Base-by-base conservation (phyloP, 345 rosid genomes). In the Laguncularia racemosa region DNA sequence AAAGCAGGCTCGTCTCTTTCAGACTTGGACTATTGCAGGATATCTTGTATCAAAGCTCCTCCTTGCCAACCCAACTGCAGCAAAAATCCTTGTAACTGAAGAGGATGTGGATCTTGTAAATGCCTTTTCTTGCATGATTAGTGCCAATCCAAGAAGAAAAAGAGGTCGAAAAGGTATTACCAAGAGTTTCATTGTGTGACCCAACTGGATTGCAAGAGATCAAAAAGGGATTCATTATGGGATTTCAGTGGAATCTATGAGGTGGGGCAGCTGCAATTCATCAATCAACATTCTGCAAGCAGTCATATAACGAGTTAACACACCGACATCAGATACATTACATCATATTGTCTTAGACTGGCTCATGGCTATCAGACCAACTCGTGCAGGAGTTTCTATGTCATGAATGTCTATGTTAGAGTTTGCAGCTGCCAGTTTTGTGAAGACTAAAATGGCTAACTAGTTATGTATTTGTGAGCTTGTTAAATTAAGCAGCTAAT, bases 11-110 rank as follows among this genome's bases (percentile, higher is more conserved):
- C 83, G 80, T 19, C 71, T 91, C 26, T 85, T 66, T 69, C 95
- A 91, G 64, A 85, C 96, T 0, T 91, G 98, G 98, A 84, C 98
- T 1, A 91, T 88, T 21, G 90, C 98, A 0, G 96, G 98, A 15
- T 88, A 84, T 72, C 98, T 88, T 11, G 89, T 82, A 49, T 81
- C 98, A 16, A 91, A 84, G 74, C 90, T 80, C 43, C 90, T 91
- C 14, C 77, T 91, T 40, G 81, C 78, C 13, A 64, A 91, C 66
- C 96, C 95, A 20, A 62, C 58, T 60, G 86, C 84, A 4, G 89
- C 82, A 1, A 82, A 78, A 64, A 71, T 80, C 46, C 73, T 88
- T 15, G 55, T 72, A 17, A 82, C 65, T 38, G 91, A 91, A 61
- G 97, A 91, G 65, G 96, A 91, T 60, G 68, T 77, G 0, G 95